Base-by-base conservation (phyloP, 306 rosid genomes). In the Sindora glabra region DNA sequence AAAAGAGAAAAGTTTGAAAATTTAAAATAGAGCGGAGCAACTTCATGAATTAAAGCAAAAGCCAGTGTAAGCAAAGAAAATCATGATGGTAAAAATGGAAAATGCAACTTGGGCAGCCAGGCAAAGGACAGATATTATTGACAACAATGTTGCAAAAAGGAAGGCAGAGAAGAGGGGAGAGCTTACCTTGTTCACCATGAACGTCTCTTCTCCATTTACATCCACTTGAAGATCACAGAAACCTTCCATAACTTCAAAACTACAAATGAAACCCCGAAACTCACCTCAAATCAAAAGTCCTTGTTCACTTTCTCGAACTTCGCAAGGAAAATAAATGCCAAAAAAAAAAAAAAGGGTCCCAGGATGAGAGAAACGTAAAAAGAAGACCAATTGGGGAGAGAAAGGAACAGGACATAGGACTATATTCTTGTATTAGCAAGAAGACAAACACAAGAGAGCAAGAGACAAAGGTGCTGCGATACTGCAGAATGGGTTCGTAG, bases 141-240 rank as follows among this genome's bases (percentile, higher is more conserved):
- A 54, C 2, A 42, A 47, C 47, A 2, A 17, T 5, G 19, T 29
- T 25, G 50, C 40, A 52, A 49, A 56, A 70, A 42, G 14, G n/a
- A 30, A 62, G 15, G 19, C 32, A 57, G 26, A 51, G 62, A 55
- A 24, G 5, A 51, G 58, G n/a, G n/a, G n/a, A n/a, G n/a, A n/a
- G 64, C 30, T 63, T 72, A 86, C 99, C 96, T 78, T 86, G 80
- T 92, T 82, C 25, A 88, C 89, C 78, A 86, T 60, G 82, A 92
- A 92, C 27, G 79, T 74, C 70, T 86, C 89, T 80, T 92, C 90
- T 41, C 96, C 95, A 74, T 92, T 86, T 59, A 92, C 90, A 72
- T 89, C 99, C 22, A 92, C 95, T 84, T 89, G 80, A 76, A 92
- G 96, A 66, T 89, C 77, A 74, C 90, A 81, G 74, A 53, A 75